Base-by-base conservation (phyloP, 768 basidiomycete species). In the Pholiota microspora region DNA sequence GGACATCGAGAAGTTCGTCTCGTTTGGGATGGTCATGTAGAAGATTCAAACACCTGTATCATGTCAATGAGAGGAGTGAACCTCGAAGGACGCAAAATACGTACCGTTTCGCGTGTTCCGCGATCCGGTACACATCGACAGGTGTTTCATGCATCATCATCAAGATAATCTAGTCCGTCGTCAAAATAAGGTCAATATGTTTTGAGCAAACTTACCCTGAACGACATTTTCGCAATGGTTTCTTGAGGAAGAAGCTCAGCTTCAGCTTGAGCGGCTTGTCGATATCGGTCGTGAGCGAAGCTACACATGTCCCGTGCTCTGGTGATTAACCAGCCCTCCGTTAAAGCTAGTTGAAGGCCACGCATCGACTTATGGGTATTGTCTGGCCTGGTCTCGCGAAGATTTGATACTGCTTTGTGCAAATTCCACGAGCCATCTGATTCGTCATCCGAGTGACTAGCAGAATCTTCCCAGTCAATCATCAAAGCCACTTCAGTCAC, bases 291-390 rank as follows among this genome's bases (percentile, higher is more conserved):
- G 67, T 90, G 87, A 3, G 84, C 74, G 67, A 88, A 88, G 61
- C 80, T 84, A 67, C 85, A 88, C 86, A 88, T 87, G 61, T 89
- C 87, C 31, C 87, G 73, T 3, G 85, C 87, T 46, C 84, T 73
- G 54, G 86, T 84, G 5, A 86, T 80, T 8, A 90, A 73, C 87
- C 87, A 90, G 1, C 88, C 88, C 64, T 89, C 87, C 1, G 80
- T 69, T 16, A 88, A 77, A 1, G 86, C 87, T 15, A 77, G 67
- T 63, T 89, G 86, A 31, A 87, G 71, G 3, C 86, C 87, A 18
- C 80, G 81, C 76, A 89, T 86, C 2, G 86, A 85, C 16, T 75
- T 76, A 28, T 81, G 79, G 29, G 80, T 70, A 59, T 71, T 71
- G n/a, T 62, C 70, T 0, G 73, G 62, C 10, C 68, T 71, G 8